Conservation (phyloP, 257 asterid species). For the Scutellaria minor region DNA sequence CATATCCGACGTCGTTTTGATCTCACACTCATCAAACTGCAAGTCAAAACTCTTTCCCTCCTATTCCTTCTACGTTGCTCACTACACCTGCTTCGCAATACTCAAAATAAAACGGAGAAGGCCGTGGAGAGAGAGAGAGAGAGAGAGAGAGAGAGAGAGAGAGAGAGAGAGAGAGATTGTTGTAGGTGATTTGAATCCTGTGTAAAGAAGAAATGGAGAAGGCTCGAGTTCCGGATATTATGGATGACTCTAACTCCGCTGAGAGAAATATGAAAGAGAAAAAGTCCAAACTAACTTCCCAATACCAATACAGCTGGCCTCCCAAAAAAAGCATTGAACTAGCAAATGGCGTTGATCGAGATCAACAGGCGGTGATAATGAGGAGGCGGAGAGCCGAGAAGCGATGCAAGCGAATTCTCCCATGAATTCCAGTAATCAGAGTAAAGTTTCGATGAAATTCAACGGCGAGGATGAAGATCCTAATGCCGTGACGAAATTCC, state of each 20-base stretch:
- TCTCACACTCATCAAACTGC: too few relatives aligned
- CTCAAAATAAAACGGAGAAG: too few relatives aligned
- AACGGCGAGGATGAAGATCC: conserved; percentile 48
- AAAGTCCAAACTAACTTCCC: conserved; percentile 55
- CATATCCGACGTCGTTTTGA: too few relatives aligned
- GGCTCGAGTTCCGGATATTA: conserved; percentile 44
- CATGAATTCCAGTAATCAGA: too few relatives aligned
- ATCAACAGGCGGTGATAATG: conserved; percentile 44
- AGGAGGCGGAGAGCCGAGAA: conserved; percentile 45
- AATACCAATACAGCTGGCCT: conserved; percentile 42
- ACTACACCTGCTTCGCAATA: too few relatives aligned
- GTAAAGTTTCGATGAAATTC: conserved; percentile 32
- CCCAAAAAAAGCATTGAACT: conserved; percentile 64
- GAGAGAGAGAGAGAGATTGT: too few relatives aligned
- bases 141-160: too few relatives aligned
- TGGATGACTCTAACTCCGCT: conserved; percentile 29
- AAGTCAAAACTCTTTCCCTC: too few relatives aligned
- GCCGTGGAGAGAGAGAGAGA: too few relatives aligned
- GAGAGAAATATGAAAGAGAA: conserved; percentile 63
- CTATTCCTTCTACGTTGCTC: too few relatives aligned
- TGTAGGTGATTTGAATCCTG: too few relatives aligned
- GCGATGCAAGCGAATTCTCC: conserved; percentile 64
- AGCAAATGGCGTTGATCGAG: conserved; percentile 58
- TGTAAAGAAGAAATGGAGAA: conserved; percentile 52
- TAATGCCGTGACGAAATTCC: conserved; percentile 65